These are phyloP conservation scores for Cucumis cinereus DNA, from an alignment of 306 rosid species.

Conservation along the genomic window DNA sequence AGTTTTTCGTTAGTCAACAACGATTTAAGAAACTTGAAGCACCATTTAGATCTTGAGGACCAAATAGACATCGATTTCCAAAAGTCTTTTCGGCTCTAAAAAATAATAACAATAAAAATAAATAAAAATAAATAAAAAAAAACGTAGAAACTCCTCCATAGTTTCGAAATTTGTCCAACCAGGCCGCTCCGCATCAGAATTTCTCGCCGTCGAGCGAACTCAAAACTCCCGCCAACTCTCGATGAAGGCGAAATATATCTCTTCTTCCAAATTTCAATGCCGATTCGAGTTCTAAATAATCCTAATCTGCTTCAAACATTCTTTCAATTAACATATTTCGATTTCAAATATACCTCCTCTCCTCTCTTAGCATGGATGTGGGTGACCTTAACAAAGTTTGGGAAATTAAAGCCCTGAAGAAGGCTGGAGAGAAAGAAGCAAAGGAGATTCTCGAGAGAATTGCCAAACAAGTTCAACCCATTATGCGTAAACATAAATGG, in stretches of 20 bases:
- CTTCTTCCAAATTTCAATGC: background rate
- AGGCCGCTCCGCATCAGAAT: background rate
- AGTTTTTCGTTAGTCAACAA: no score
- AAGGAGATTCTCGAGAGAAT: slow-evolving; percentile 56
- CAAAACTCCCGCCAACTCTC: slow-evolving; percentile 6
- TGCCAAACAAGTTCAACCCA: slow-evolving; percentile 91
- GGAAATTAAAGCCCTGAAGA: slow-evolving; percentile 71
- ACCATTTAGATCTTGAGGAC: no score
- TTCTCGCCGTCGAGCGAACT: background rate
- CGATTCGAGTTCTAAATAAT: background rate
- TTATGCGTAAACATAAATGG: slow-evolving; percentile 84
- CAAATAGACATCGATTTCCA: no score
- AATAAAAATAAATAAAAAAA: no score
- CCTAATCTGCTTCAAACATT: background rate
- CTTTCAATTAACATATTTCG: background rate
- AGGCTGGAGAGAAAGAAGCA: slow-evolving; percentile 59
- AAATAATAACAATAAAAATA: no score
- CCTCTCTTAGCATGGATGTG: slow-evolving; percentile 30
- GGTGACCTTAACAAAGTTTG: slow-evolving; percentile 75
- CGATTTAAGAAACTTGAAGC: no score
- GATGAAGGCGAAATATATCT: background rate
- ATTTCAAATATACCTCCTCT: background rate
- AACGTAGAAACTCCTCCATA: no score
- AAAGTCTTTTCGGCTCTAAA: no score
- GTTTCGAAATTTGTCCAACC: background rate